phyloP scores from a whole-genome alignment of 2,329 filamentous ascomycete species.

The Fusarium brevicatenulatum region DNA sequence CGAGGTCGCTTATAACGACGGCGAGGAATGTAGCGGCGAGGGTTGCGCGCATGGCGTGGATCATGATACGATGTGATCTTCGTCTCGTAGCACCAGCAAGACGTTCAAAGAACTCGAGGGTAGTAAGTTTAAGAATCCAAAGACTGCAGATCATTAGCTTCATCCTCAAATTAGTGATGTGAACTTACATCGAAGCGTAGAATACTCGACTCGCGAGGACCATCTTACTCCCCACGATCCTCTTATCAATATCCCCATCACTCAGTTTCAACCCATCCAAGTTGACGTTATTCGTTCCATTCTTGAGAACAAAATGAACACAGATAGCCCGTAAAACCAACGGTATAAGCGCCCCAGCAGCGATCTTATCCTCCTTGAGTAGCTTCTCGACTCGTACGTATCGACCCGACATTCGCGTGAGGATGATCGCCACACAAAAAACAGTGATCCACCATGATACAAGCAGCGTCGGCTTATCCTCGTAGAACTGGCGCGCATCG shows the following conservation, averaged over 20 bases:
- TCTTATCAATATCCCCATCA: conserved; percentile 59
- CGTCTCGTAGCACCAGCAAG: conserved; percentile 83
- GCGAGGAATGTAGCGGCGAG: conserved; percentile 79
- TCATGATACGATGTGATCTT: conserved; percentile 73
- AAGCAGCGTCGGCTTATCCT: conserved; percentile 84
- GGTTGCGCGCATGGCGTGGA: conserved; percentile 76
- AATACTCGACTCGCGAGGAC: conserved; percentile 84
- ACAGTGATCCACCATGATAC: conserved; percentile 93
- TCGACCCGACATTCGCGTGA: conserved; percentile 78
- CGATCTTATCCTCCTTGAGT: conserved; percentile 87
- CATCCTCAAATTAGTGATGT: neutral
- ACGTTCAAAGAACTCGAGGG: conserved; percentile 88
- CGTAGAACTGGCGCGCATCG: conserved; percentile 52
- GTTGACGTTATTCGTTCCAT: conserved; percentile 87
- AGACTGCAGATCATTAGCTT: conserved; percentile 63
- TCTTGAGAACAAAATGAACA: conserved; percentile 84
- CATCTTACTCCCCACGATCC: conserved; percentile 76
- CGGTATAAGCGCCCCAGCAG: conserved; percentile 79
- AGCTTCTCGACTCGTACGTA: conserved; percentile 84
- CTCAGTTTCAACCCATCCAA: conserved; percentile 45
- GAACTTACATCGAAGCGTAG: conserved; percentile 82
- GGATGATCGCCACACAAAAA: conserved; percentile 82
- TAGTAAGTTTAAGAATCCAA: conserved; percentile 88
- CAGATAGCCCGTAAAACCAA: conserved; percentile 81
- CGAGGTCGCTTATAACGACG: conserved; percentile 80